Conservation (phyloP, 768 basidiomycete genomes). For the Mrakia hoshinonis region DNA sequence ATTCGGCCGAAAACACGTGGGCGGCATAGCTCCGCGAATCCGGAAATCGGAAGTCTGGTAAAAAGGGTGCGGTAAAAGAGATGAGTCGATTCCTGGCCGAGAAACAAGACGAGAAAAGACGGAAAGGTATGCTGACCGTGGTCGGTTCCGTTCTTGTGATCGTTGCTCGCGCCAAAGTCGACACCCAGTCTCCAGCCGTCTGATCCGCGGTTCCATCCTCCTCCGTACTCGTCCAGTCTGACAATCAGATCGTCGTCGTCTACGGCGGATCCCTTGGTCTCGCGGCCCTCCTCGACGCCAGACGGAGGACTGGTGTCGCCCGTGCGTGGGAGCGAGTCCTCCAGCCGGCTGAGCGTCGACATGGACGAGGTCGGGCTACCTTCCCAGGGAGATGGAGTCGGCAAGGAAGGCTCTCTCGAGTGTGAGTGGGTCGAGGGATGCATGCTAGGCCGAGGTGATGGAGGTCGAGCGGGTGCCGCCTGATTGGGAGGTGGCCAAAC, state of each 20-base stretch:
- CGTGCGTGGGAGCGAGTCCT: background rate
- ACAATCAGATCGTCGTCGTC: background rate
- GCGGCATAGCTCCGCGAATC: background rate
- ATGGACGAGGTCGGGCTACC: slow-evolving; percentile 2
- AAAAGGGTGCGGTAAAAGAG: background rate
- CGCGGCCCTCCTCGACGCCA: background rate
- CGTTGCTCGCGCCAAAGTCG: background rate
- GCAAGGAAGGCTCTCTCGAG: no score
- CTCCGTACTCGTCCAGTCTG: background rate
- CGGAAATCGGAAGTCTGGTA: background rate
- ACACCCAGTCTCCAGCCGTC: background rate
- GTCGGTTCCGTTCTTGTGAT: background rate
- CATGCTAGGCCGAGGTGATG: no score
- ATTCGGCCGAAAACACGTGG: background rate
- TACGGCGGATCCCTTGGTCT: background rate
- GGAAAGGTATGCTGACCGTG: background rate
- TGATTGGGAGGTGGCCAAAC: no score
- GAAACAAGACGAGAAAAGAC: background rate
- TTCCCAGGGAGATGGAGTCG: background rate
- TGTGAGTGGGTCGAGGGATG: no score
- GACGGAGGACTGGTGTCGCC: slow-evolving; percentile 4
- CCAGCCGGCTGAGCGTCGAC: slow-evolving; percentile 3
- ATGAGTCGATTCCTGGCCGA: background rate
- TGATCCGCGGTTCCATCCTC: background rate
- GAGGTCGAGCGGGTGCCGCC: no score